These are phyloP conservation scores for Boletus sensibilis DNA, from an alignment of 768 basidiomycete species.

Conservation along the genomic window DNA sequence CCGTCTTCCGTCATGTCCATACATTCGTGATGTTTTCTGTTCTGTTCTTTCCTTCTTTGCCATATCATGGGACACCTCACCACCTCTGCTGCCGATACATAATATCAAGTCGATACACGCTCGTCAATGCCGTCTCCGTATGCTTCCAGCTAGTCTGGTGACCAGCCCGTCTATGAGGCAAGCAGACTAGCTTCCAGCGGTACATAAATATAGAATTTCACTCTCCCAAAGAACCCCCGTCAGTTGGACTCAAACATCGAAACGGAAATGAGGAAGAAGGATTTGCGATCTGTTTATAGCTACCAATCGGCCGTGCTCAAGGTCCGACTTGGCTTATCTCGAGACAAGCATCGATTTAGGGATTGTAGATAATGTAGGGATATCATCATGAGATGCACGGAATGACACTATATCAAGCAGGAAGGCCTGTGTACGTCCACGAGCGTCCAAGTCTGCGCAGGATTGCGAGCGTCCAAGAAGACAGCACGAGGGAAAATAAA, in stretches of 20 bases:
- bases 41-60: not conserved
- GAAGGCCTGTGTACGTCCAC: not conserved
- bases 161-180: too few relatives aligned
- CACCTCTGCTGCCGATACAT: not conserved
- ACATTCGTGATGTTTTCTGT: not conserved
- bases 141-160: too few relatives aligned
- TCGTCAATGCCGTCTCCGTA: not conserved
- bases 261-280: not conserved
- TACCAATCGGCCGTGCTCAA: not conserved
- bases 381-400: slow-evolving; percentile 23
- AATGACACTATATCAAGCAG: slow-evolving; percentile 11
- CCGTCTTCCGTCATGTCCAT: not conserved
- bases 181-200: too few relatives aligned
- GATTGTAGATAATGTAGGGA: slow-evolving; percentile 27
- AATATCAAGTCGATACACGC: too few relatives aligned
- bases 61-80: not conserved
- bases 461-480: slow-evolving; percentile 8
- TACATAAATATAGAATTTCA: not conserved
- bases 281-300: not conserved
- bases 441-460: slow-evolving; percentile 3
- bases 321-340: not conserved
- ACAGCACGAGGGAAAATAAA: not conserved
- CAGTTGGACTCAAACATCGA: not conserved
- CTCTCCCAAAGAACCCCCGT: not conserved
- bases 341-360: slow-evolving; percentile 11